Conservation (phyloP, 169 alveolate genomes). For the Eimeria zaria region DNA sequence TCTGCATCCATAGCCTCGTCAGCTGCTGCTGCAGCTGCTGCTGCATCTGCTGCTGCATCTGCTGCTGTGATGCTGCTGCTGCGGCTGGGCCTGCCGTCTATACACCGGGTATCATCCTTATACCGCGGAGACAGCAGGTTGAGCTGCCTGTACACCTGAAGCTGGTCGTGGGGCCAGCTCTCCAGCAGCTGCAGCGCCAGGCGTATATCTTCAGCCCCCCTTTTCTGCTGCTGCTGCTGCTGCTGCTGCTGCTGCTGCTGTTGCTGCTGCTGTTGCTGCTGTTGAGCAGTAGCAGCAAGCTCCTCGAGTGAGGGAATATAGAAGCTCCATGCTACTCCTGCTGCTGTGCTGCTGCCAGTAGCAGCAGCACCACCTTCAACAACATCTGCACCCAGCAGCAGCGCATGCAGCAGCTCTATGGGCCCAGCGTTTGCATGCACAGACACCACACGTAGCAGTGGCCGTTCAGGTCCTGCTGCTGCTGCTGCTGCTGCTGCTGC, state of each 20-base stretch:
- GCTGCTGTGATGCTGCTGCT: background rate
- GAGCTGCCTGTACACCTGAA: conserved; percentile 12
- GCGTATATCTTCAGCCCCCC: too few species aligned
- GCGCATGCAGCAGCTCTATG: conserved; percentile 54
- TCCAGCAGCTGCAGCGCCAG: conserved; percentile 39
- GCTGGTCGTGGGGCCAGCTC: background rate
- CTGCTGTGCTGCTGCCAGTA: conserved; percentile 54
- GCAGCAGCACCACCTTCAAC: conserved; percentile 34
- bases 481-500: conserved; percentile 50
- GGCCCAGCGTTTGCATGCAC: conserved; percentile 26
- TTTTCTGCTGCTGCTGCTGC: too few species aligned
- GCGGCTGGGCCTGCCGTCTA: conserved; percentile 10
- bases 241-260: too few species aligned
- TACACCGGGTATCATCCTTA: conserved; percentile 1
- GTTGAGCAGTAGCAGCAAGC: conserved; percentile 34
- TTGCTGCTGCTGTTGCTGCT: conserved; percentile 2
- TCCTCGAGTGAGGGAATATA: background rate
- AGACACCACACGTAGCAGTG: conserved; percentile 32
- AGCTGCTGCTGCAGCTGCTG: background rate
- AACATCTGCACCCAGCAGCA: conserved; percentile 44
- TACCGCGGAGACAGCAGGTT: conserved; percentile 21
- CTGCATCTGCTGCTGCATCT: background rate
- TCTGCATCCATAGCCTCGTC: background rate
- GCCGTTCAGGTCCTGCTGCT: conserved; percentile 24
- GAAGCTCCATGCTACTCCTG: conserved; percentile 42